phyloP scores from a whole-genome alignment of 106 monocot species.

The Iris macrosiphon region DNA sequence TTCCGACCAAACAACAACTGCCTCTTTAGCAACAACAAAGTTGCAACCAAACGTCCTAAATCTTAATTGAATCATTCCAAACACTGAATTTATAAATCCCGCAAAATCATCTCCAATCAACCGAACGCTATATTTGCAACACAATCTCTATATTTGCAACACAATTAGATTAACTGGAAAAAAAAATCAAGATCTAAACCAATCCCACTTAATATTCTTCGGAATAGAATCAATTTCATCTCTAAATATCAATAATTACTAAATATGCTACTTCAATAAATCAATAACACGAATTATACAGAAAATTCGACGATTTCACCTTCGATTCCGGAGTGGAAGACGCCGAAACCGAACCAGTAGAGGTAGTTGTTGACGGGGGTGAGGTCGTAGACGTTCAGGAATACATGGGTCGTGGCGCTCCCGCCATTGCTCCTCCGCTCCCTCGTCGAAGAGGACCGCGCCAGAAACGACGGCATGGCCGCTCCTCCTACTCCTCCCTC shows the following conservation, averaged over 20 bases:
- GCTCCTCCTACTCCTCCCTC: too few species aligned
- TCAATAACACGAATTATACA: too few species aligned
- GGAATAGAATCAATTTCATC: not conserved
- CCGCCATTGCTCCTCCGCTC: conserved; percentile 6
- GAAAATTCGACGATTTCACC: conserved; percentile 45
- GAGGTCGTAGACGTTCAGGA: conserved; percentile 82
- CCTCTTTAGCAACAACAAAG: too few species aligned
- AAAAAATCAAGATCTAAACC: too few species aligned
- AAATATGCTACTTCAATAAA: not conserved
- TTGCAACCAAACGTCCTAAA: too few species aligned
- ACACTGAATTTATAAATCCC: too few species aligned
- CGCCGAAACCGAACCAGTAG: conserved; percentile 75
- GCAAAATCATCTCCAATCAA: too few species aligned
- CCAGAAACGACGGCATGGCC: conserved; percentile 14
- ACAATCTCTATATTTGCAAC: too few species aligned
- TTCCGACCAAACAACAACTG: too few species aligned
- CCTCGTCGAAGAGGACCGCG: conserved; percentile 2
- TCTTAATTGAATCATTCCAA: too few species aligned
- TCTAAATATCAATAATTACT: not conserved
- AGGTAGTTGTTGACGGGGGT: conserved; percentile 68
- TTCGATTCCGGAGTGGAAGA: conserved; percentile 94
- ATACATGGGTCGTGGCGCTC: conserved; percentile 23
- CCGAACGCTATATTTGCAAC: too few species aligned
- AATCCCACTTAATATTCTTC: not conserved
- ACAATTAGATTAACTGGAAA: too few species aligned